phyloP scores from a whole-genome alignment of 169 alveolate species.

The Toxoplasma gondii region DNA sequence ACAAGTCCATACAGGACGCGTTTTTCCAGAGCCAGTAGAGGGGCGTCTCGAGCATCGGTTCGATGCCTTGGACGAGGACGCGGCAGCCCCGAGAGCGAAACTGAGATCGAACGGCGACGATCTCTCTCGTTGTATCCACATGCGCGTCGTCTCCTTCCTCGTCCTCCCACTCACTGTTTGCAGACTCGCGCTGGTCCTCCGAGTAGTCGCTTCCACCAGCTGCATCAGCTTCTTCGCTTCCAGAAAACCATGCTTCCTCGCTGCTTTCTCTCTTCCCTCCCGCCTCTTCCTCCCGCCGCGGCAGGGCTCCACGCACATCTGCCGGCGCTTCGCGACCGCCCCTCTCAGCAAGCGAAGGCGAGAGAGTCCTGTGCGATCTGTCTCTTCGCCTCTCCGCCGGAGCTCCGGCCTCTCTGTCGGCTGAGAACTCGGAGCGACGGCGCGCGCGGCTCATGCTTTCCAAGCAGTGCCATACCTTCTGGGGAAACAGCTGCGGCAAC shows the following conservation, averaged over 20 bases:
- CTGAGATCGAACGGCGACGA: neutral
- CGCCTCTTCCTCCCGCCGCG: neutral
- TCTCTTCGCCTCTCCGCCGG: no score
- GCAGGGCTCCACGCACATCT: no score
- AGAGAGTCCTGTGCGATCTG: no score
- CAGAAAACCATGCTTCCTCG: neutral
- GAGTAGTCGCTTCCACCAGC: neutral
- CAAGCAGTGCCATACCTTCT: neutral
- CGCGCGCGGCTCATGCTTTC: neutral
- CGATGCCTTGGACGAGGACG: constrained; percentile 60
- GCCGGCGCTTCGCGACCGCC: no score
- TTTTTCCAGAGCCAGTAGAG: constrained; percentile 59
- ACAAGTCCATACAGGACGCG: constrained; percentile 54
- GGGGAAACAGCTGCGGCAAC: constrained; percentile 61
- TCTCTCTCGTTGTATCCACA: neutral
- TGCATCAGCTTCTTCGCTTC: neutral
- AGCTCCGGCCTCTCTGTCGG: neutral
- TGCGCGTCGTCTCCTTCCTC: neutral
- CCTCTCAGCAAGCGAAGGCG: no score
- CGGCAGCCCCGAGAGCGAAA: constrained; percentile 45
- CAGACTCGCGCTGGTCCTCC: neutral
- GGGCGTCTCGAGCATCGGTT: constrained; percentile 63
- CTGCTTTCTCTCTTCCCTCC: neutral
- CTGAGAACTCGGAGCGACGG: neutral
- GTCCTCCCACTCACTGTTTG: neutral